Percentiles rank a stretch among this genome's conserved stretches.
These are phyloP conservation scores for Aspergillus nomiae DNA, from an alignment of 2,329 filamentous ascomycete species.

Conservation along the genomic window DNA sequence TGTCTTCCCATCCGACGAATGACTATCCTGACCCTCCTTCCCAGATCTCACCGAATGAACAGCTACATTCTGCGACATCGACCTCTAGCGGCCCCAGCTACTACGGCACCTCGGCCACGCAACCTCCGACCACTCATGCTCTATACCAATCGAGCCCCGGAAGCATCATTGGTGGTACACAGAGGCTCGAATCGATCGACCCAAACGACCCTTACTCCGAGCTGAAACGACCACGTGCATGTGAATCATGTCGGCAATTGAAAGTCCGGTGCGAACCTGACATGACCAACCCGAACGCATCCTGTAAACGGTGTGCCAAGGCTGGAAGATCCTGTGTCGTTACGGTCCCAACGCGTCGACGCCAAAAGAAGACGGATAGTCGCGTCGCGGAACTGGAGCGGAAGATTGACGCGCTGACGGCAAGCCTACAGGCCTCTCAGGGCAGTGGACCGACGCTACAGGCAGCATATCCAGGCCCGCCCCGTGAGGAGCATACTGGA, in stretches of 20 bases:
- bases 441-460: slow-evolving; percentile 24
- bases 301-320: slow-evolving; percentile 77
- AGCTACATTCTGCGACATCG: slow-evolving; percentile 17
- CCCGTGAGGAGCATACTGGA: slow-evolving; percentile 44
- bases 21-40: slow-evolving; percentile 34
- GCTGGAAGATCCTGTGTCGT: slow-evolving; percentile 76
- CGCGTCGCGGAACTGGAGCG: slow-evolving; percentile 87
- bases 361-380: slow-evolving; percentile 89
- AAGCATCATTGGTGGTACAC: background rate
- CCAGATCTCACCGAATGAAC: slow-evolving; percentile 18
- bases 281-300: slow-evolving; percentile 60
- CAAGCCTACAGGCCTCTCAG: slow-evolving; percentile 66
- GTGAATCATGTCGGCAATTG: slow-evolving; percentile 72
- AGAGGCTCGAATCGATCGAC: slow-evolving; percentile 14
- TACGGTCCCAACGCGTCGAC: slow-evolving; percentile 73
- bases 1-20: slow-evolving; percentile 13
- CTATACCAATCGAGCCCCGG: slow-evolving; percentile 7
- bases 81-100: slow-evolving; percentile 13
- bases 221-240: slow-evolving; percentile 69
- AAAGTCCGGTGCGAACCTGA: slow-evolving; percentile 87
- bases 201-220: slow-evolving; percentile 43
- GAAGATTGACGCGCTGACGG: slow-evolving; percentile 87
- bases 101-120: slow-evolving; percentile 9
- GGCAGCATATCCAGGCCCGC: slow-evolving; percentile 20
- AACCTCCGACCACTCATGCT: slow-evolving; percentile 11